These are phyloP conservation scores for Monosporascus sp. DNA, from an alignment of 2,329 filamentous ascomycete species.

Conservation along the genomic window DNA sequence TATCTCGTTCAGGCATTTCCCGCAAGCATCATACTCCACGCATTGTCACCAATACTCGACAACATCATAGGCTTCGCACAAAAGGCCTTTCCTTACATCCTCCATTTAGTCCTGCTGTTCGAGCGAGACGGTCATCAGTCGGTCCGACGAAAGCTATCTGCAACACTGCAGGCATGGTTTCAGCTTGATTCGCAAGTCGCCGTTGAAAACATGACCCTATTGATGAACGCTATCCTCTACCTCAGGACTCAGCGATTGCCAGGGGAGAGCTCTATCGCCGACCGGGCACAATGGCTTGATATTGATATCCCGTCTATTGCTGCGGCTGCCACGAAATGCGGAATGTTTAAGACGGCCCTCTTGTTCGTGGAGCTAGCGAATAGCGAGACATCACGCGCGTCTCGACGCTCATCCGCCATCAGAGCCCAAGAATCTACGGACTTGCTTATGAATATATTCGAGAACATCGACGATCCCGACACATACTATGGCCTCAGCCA, in stretches of 20 bases:
- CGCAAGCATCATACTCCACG: conserved; percentile 62
- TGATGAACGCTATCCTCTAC: conserved; percentile 79
- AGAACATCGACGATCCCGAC: conserved; percentile 91
- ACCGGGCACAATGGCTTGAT: conserved; percentile 80
- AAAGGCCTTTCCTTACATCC: conserved; percentile 72
- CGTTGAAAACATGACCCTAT: conserved; percentile 61
- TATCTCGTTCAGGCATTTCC: conserved; percentile 55
- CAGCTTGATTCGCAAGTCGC: conserved; percentile 36
- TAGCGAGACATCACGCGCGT: conserved; percentile 40
- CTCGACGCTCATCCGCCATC: conserved; percentile 61
- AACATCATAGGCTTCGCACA: conserved; percentile 66
- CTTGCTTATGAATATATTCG: conserved; percentile 76
- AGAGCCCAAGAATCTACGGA: conserved; percentile 55
- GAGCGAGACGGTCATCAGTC: conserved; percentile 58
- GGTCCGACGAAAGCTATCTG: conserved; percentile 60
- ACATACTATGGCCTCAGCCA: conserved; percentile 90
- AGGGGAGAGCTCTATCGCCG: conserved; percentile 70
- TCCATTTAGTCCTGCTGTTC: conserved; percentile 72
- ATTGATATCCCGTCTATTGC: conserved; percentile 69
- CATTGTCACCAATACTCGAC: conserved; percentile 61
- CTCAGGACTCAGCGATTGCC: conserved; percentile 75
- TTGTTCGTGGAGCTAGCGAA: conserved; percentile 72
- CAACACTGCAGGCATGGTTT: conserved; percentile 61
- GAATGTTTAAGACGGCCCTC: conserved; percentile 82
- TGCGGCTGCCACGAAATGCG: conserved; percentile 67